Base-by-base conservation (phyloP, 352 stramenopile genomes). In the Globisporangium sylvaticum region DNA sequence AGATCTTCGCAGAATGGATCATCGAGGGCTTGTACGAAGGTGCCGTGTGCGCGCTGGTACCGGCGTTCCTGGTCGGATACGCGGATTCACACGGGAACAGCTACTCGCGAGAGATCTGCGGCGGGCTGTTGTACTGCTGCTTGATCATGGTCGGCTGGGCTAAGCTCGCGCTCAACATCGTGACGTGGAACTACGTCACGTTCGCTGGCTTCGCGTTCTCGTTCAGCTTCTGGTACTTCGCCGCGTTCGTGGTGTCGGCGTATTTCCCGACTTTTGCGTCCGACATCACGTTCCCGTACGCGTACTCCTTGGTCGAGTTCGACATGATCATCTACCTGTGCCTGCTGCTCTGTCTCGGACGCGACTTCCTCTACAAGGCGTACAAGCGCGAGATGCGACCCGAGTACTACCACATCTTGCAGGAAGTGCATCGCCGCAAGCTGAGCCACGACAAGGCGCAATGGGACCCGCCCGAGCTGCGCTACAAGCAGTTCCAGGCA, bases 331-430 rank as follows among this genome's bases (percentile, higher is more conserved):
- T 91, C 48, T 91, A 91, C 69, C 57, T 96, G 18, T 76, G 72
- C 29, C 53, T 94, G 18, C 58, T 96, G 31, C 75, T 96, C 2
- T 91, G 83, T 37, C 78, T 96, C 15, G 79, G 82, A 0, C 81
- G 88, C 0, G 88, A 94, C 59, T 91, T 96, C 56, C 69, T 96
- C 0, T 92, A 81, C 75, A 96, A 94, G 58, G 84, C 83, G 5
- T 94, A 86, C 66, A 96, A 96, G 75, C 87, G 87, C 3, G 86
- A 96, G 65, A 81, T 92, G 69, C 66, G 76, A 12, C 88, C 88
- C 1, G 88, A 96, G 62, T 96, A 96, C 73, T 96, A 96, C 71
- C 88, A 96, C 66, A 83, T 96, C 29, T 70, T 96, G 22, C 88
- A 94, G 65, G 88, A 96, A 58, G 79, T 89, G 62, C 80, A 94